Evolutionary conservation across 805 yeast genomes (phyloP), one percentile per base, ranked within the genome.

Genomic region (Yarrowia divulgata): DNA sequence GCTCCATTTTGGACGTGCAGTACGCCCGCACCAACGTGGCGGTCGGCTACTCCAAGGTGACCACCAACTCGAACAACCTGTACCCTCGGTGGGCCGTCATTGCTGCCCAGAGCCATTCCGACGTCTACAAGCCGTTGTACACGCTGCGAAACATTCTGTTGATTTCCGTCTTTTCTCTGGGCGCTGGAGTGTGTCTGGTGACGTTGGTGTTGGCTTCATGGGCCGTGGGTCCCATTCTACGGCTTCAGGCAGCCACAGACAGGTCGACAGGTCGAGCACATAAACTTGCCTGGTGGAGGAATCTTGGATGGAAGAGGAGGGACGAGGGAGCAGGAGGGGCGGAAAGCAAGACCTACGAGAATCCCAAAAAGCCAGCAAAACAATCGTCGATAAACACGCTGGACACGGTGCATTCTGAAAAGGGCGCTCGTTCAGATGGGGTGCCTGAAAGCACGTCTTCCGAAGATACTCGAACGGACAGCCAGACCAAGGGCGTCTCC

Each of bases 211-310:
- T 92, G 76, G 93, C 96, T 2, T 78, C 91, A 62, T 90, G 88
- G 84, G 91, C 93, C 37, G 94, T 92, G 8, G 79, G 90, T 71
- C 97, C 98, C 0, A 92, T 93, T 70, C 84, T 91, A 40, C 84
- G 88, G 70, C 81, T 93, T 54, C 93, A 90, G 75, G 87, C 88
- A 71, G 97, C 97, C 0, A 91, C 97, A 0, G 97, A 92, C 75
- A 84, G 84, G 32, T 84, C 87, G 37, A 85, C 88, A 6, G 79
- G 60, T 10, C 34, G 57, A 13, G 52, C 42, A 1, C 50, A 54
- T 9, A 66, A 66, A 7, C 29, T 40, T 9, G 45, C 57, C 2
- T 63, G 68, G 68, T 60, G 66, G 66, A 34, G 32, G 32, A 42
- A 39, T 23, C 6, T 49, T 16, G 19, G 62, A 7, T 55, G 62